These are phyloP conservation scores for Wickerhamomyces queroliae DNA, from an alignment of 805 yeast species.

Conservation along the genomic window DNA sequence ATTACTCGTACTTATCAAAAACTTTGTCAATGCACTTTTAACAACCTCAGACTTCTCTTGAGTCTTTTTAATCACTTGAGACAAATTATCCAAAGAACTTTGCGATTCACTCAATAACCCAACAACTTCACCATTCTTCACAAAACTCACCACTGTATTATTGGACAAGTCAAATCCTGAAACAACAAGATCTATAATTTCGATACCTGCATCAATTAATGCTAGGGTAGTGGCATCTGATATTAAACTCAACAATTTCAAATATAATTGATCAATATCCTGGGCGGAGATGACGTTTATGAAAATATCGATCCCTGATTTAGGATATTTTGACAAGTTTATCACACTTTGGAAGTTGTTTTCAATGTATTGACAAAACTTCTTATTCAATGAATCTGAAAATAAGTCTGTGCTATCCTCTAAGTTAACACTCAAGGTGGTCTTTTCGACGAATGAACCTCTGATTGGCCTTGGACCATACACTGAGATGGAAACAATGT, in stretches of 20 bases:
- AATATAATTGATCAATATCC: constrained; percentile 24
- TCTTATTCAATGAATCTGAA: constrained; percentile 34
- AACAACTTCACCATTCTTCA: constrained; percentile 53
- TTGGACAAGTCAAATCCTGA: constrained; percentile 43
- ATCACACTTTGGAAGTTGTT: constrained; percentile 32
- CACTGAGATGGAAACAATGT: constrained; percentile 51
- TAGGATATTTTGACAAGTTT: constrained; percentile 70
- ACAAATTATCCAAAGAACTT: constrained; percentile 22
- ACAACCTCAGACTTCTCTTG: constrained; percentile 1
- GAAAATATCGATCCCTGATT: constrained; percentile 79
- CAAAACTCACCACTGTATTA: constrained; percentile 43
- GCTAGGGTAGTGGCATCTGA: constrained; percentile 57
- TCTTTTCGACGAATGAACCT: constrained; percentile 64
- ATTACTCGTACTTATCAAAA: background rate
- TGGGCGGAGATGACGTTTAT: constrained; percentile 52
- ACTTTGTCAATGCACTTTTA: constrained; percentile 1
- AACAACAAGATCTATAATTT: constrained; percentile 70
- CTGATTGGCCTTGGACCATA: constrained; percentile 88
- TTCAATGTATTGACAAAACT: constrained; percentile 33
- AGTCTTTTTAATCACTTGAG: constrained; percentile 32
- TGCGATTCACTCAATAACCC: constrained; percentile 50
- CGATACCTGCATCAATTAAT: constrained; percentile 79
- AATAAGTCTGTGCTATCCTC: constrained; percentile 28
- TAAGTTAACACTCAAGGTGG: constrained; percentile 51
- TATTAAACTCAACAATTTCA: constrained; percentile 30